Evolutionary conservation across 2,329 filamentous ascomycete species (phyloP), one percentile per base, ranked within the genome.

Genomic region (Hypoxylon sp.): DNA sequence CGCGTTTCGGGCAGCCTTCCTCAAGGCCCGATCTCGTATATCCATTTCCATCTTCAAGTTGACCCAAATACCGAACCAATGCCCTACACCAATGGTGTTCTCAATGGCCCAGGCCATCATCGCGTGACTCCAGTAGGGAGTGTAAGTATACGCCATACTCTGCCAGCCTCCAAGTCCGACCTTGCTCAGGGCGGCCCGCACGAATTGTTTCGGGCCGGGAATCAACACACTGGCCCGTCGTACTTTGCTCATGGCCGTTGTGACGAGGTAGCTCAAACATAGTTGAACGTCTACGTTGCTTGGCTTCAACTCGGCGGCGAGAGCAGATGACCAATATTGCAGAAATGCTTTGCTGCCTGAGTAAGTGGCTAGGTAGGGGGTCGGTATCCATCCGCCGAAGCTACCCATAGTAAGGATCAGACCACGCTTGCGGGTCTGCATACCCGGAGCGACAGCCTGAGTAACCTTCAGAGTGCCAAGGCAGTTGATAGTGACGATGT

Each of bases 261-360:
- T 97, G 76, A 99, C 93, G 52, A 99, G 89, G 80, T 99, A 97
- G 74, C 92, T 94, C 74, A 98, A 88, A 29, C 97, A 91, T 53
- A 98, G 88, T 81, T 98, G 91, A n/a, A 97, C 94, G 71, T 94
- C 91, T 44, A 99, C 90, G 63, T 93, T 92, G 74, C 92, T 86
- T 1, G 91, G 88, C 70, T 91, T 89, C 31, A 99, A 87, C 81
- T 99, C 96, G 13, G 91, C 88, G 0, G 91, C 92, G 13, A 99
- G 87, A 10, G 96, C 90, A 5, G 90, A 92, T 73, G 92, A 97
- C 96, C 96, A 99, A 78, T 97, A 91, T 82, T 98, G 95, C 53
- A 99, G 87, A 87, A 99, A 99, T 1, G 96, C 95, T 84, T 99
- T 99, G 88, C 92, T 96, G 73, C 96, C 96, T 48, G 93, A 97